Percentiles rank a stretch among this genome's conserved stretches.
phyloP scores from a whole-genome alignment of 345 rosid genomes.

The Dipteronia sinensis region DNA sequence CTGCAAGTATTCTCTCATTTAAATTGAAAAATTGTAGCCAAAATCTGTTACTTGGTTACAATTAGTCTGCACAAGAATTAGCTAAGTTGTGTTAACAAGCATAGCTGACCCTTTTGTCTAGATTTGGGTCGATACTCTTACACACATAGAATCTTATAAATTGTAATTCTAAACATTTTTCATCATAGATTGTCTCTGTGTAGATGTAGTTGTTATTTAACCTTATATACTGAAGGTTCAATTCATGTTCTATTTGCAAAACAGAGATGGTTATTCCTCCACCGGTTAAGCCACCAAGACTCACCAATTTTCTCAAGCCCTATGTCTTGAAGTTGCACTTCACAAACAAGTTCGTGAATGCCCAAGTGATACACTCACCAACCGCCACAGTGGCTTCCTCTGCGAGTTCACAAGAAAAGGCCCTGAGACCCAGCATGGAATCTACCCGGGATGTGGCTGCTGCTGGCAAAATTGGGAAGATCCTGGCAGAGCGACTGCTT shows the following conservation, averaged over 20 bases:
- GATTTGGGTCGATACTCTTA: too few relatives aligned
- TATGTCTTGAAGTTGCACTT: slow-evolving; percentile 77
- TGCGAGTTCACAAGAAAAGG: slow-evolving; percentile 84
- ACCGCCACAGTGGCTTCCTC: slow-evolving; percentile 77
- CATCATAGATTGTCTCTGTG: neutral
- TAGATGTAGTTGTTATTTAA: neutral
- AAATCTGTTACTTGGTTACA: neutral
- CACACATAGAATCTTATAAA: too few relatives aligned
- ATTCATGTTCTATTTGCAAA: slow-evolving; percentile 9
- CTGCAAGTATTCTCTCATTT: neutral
- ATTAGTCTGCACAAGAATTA: neutral
- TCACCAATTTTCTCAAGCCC: slow-evolving; percentile 65
- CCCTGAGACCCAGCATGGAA: slow-evolving; percentile 60
- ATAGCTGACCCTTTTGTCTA: neutral
- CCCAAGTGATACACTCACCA: slow-evolving; percentile 83
- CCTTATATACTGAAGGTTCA: neutral
- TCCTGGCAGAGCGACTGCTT: slow-evolving; percentile 71
- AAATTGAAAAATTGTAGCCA: neutral
- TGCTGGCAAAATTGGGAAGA: slow-evolving; percentile 81
- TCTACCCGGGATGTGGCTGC: slow-evolving; percentile 81
- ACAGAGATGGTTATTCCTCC: slow-evolving; percentile 72
- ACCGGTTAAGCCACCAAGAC: slow-evolving; percentile 65
- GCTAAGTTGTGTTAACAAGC: neutral
- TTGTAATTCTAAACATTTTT: neutral
- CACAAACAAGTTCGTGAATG: slow-evolving; percentile 71